These are phyloP conservation scores for Eucalyptus grandis DNA, from an alignment of 345 rosid species.

Conservation along the genomic window DNA sequence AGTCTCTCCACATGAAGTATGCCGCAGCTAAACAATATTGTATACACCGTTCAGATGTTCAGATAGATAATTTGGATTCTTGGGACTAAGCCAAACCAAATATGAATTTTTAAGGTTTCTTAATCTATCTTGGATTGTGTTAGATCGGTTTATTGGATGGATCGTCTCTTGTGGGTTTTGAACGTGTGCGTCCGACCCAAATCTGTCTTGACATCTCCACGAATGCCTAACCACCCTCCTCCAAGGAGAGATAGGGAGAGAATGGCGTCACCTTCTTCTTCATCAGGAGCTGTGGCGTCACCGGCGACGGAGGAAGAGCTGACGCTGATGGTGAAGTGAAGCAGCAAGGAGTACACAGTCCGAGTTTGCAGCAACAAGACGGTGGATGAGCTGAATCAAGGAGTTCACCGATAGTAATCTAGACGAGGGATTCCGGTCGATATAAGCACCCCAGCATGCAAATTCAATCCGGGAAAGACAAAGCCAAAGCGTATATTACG, in stretches of 20 bases:
- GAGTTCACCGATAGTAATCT: no score
- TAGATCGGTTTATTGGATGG: background rate
- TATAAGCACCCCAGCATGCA: no score
- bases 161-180: background rate
- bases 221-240: background rate
- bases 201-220: background rate
- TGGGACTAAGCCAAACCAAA: rapidly evolving
- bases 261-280: background rate
- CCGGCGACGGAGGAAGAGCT: slow-evolving; percentile 60
- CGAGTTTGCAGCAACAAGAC: slow-evolving; percentile 81
- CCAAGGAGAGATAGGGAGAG: background rate
- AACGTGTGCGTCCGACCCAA: background rate
- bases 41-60: rapidly evolving
- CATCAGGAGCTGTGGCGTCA: slow-evolving; percentile 4
- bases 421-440: no score
- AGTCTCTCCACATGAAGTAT: background rate
- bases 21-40: rapidly evolving
- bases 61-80: background rate
- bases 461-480: no score
- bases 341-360: slow-evolving; percentile 76
- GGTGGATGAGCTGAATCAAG: slow-evolving; percentile 57
- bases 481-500: no score
- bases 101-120: background rate
- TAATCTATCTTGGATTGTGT: background rate
- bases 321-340: slow-evolving; percentile 73